A percentile compares a stretch with the other conserved stretches of the same genome.
These are phyloP conservation scores for Aureobasidium sp. DNA, from an alignment of 2,329 filamentous ascomycete species.

Conservation along the genomic window DNA sequence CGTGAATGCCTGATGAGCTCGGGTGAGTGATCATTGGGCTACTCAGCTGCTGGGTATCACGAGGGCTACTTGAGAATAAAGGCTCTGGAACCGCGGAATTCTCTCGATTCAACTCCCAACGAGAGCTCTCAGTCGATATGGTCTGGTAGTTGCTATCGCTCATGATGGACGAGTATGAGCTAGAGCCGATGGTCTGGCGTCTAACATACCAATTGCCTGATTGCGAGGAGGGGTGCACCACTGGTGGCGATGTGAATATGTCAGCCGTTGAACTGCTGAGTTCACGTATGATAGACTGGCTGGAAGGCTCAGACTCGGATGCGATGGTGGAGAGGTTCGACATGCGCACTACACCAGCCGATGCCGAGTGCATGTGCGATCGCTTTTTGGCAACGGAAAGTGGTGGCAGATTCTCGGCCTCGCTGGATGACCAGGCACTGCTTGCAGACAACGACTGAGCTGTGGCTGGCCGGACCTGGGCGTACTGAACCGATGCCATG, in stretches of 20 bases:
- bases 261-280: slow-evolving; percentile 14
- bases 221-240: not conserved
- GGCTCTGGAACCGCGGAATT: slow-evolving; percentile 27
- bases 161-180: not conserved
- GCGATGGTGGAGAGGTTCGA: slow-evolving; percentile 28
- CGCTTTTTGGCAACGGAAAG: slow-evolving; percentile 26
- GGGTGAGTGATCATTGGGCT: not conserved
- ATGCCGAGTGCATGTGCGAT: slow-evolving; percentile 17
- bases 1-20: slow-evolving; percentile 4
- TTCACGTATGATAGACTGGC: slow-evolving; percentile 17
- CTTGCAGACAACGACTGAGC: slow-evolving; percentile 13
- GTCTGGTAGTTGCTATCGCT: not conserved
- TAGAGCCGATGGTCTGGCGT: slow-evolving; percentile 7
- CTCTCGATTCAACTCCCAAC: not conserved
- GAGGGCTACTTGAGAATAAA: slow-evolving; percentile 20
- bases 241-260: slow-evolving; percentile 3
- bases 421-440: slow-evolving; percentile 14
- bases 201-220: slow-evolving; percentile 5
- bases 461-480: slow-evolving; percentile 14
- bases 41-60: not conserved
- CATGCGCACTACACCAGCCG: slow-evolving; percentile 1
- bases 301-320: slow-evolving; percentile 22
- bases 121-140: slow-evolving; percentile 3
- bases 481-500: slow-evolving; percentile 12
- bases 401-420: slow-evolving; percentile 23